Evolutionary conservation across 2,329 filamentous ascomycete species (phyloP), one percentile per base, ranked within the genome.

Genomic region (Pseudogymnoascus sp.): DNA sequence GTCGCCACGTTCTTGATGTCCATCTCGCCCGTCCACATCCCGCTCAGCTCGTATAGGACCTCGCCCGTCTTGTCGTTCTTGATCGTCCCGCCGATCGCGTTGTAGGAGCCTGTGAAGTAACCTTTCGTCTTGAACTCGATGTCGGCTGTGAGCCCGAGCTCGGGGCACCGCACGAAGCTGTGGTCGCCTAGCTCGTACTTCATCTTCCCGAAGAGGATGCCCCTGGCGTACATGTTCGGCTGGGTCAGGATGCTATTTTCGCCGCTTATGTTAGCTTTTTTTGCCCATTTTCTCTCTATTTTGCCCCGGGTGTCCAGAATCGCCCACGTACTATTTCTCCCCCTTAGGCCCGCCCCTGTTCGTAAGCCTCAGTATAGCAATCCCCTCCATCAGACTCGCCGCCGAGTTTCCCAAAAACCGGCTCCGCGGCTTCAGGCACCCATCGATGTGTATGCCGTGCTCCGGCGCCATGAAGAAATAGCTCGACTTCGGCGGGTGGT

Each of bases 51-150:
- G 72, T 87, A 97, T n/a, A 97, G 80, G 6, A 88, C 78, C 75
- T 97, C 93, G 35, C 91, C 92, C 0, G 90, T 93, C 72, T 87
- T 87, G 68, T 93, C 91, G 69, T 93, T 91, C 76, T 89, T 96
- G 77, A 99, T 96, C 42, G 82, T 87, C 8, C 95, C 95, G 8
- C 91, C 92, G 71, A 99, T 96, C 38, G 92, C 91, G 73, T 99
- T 97, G 77, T 99, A 99, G 1, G 90, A 95, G 7, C 95, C 95
- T 62, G 91, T 88, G 68, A 99, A 93, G 84, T 96, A 99, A 4
- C 95, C 95, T 77, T 97, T 97, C 62, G 91, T 96, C 79, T 97
- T 97, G 83, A 99, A 99, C 69, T 99, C 95, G 66, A 99, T 87
- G 74, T 99, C 93, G 65, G 92, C 93, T 26, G 87, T 84, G 17